Evolutionary conservation across 1,284 basidiomycete species (phyloP), one percentile per base, ranked within the genome.

Genomic region (Boletus smithii): DNA sequence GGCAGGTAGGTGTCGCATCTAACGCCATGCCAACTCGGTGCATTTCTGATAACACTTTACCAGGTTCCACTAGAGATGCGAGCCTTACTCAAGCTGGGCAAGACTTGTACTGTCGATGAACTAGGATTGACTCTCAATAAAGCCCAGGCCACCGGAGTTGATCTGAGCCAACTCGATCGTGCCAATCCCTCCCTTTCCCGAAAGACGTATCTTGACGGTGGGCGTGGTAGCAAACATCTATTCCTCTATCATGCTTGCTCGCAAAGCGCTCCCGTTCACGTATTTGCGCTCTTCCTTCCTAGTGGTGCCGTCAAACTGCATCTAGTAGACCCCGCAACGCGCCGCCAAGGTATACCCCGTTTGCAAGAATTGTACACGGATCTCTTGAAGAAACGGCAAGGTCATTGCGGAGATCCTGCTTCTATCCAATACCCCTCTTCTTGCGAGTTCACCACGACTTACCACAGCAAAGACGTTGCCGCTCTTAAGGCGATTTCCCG

Each of bases 241-340:
- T 90, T 97, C 71, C 76, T 99, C n/a, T 98, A 93, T 66, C 95
- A 99, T 51, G 85, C 85, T 36, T 86, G 74, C 50, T 79, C 91
- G 10, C 76, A 80, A 31, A 84, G 77, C 44, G 81, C 85, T 7
- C 77, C 81, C 2, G 78, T 97, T 13, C 94, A 99, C 59, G 81
- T 97, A n/a, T 91, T 97, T 59, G 89, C 87, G 1, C 74, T 98
- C 13, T 95, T 99, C 72, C 74, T 85, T 35, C 89, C 90, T 0
- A 73, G 69, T n/a, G 83, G 84, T 0, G 59, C 72, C 7, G 85
- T 87, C 36, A 86, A 86, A 59, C 73, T 98, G 2, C 95, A 95
- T 66, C 73, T 98, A 42, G 93, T 98, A 41, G 95, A 99, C 67
- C 85, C 85, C 33, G 91, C 92, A 9, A 82, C 85, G 13, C 81